A percentile compares a stretch with the other conserved stretches of the same genome.
phyloP scores from a whole-genome alignment of 805 yeast genomes.

The Cyberlindnera xylosilytica region DNA sequence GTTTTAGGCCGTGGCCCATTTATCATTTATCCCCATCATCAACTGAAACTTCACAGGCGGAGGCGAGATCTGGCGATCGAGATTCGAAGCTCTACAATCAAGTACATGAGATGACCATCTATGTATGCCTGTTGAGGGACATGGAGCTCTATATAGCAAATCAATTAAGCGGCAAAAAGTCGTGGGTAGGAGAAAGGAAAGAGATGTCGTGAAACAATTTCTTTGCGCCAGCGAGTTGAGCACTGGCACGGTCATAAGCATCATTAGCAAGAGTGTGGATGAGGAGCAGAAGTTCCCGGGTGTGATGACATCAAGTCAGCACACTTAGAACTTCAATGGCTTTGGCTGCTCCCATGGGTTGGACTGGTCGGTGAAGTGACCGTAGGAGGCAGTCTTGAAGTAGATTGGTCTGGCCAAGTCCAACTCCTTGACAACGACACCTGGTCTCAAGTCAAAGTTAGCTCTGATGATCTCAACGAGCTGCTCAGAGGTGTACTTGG shows the following conservation, averaged over 20 bases:
- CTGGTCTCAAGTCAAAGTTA: constrained; percentile 99
- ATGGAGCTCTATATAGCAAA: constrained; percentile 13
- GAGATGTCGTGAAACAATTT: background rate
- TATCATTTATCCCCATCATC: no score
- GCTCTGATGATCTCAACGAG: constrained; percentile 86
- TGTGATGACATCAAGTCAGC: no score
- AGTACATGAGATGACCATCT: constrained; percentile 15
- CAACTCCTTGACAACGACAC: constrained; percentile 94
- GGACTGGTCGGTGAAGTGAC: constrained; percentile 99
- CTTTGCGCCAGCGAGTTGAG: constrained; percentile 20
- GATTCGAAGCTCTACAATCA: no score
- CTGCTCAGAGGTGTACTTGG: constrained; percentile 83
- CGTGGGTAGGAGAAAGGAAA: constrained; percentile 1
- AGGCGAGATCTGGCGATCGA: no score
- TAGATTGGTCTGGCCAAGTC: constrained; percentile 99
- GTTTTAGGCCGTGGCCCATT: no score
- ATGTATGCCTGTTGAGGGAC: constrained; percentile 24
- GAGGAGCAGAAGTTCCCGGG: no score
- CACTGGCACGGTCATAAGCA: constrained; percentile 16
- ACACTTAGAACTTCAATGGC: constrained; percentile 56
- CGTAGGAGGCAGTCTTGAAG: constrained; percentile 98
- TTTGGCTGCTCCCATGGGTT: constrained; percentile 99
- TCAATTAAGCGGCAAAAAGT: background rate
- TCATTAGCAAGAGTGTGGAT: constrained; percentile 7
- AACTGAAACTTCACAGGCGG: no score